A percentile compares a stretch with the other conserved stretches of the same genome.
Conservation (phyloP, 805 yeast species). For the Saturnispora quitensis region DNA sequence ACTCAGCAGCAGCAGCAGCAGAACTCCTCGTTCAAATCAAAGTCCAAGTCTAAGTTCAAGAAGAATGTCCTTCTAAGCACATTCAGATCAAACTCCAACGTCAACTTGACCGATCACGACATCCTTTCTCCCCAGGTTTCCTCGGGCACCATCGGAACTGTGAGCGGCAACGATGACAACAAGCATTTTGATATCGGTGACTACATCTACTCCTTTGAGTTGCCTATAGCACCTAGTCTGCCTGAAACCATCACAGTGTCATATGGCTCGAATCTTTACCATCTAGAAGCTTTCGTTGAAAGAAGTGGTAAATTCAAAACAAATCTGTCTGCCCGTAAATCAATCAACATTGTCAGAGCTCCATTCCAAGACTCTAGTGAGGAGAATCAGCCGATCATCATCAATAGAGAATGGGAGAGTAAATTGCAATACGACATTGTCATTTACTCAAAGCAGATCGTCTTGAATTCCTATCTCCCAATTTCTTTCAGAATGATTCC, state of each 20-base stretch:
- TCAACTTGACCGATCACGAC: background rate
- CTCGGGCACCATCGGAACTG: background rate
- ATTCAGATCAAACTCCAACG: background rate
- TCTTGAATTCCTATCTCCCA: constrained; percentile 77
- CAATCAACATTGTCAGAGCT: constrained; percentile 61
- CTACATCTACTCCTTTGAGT: constrained; percentile 86
- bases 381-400: constrained; percentile 87
- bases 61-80: constrained; percentile 2
- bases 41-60: background rate
- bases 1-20: constrained; percentile 1
- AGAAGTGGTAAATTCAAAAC: constrained; percentile 83
- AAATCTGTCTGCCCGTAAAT: constrained; percentile 53
- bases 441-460: constrained; percentile 80
- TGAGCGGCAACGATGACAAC: constrained; percentile 14
- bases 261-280: constrained; percentile 72
- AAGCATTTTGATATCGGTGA: constrained; percentile 73
- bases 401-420: constrained; percentile 89
- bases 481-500: constrained; percentile 79
- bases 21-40: background rate
- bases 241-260: constrained; percentile 77
- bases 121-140: background rate
- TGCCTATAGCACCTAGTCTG: constrained; percentile 67
- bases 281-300: constrained; percentile 58
- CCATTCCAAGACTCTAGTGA: constrained; percentile 75
- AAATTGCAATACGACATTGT: constrained; percentile 83